Evolutionary conservation across 495 filamentous ascomycete species (phyloP).

Genomic region (Tuber magnatum): DNA sequence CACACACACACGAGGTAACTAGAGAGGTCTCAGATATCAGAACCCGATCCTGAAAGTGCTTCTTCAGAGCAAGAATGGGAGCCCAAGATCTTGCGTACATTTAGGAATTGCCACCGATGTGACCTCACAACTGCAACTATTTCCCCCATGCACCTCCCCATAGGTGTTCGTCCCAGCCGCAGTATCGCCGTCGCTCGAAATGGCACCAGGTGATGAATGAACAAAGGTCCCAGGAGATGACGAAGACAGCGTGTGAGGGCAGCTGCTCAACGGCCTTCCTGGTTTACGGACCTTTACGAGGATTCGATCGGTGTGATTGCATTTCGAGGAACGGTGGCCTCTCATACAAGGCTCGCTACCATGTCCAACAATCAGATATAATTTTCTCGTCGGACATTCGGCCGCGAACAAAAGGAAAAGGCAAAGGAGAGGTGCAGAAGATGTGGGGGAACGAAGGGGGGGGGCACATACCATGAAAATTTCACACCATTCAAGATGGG

Average conservation of each 20-base stretch:
- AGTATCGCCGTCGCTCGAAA: conserved; percentile 13
- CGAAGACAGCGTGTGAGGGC: conserved; percentile 34
- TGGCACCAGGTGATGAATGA: conserved; percentile 19
- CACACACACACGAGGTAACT: conserved; percentile 34
- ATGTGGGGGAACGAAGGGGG: not conserved
- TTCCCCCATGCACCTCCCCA: conserved; percentile 13
- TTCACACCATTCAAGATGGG: conserved; percentile 36
- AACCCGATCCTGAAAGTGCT: not conserved
- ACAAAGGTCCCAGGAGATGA: conserved; percentile 33
- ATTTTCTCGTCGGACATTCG: conserved; percentile 5
- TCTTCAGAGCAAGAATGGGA: not conserved
- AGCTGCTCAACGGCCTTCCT: conserved; percentile 40
- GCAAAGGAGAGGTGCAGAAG: not conserved
- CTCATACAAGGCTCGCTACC: conserved; percentile 39
- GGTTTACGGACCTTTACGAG: conserved; percentile 41
- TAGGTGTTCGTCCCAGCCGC: conserved; percentile 4
- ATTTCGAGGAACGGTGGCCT: conserved; percentile 41
- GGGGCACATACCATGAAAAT: conserved; percentile 35
- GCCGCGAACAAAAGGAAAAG: conserved; percentile 9
- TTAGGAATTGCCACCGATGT: conserved; percentile 37
- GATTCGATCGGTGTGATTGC: conserved; percentile 38
- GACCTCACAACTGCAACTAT: conserved; percentile 31
- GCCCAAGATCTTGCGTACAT: conserved; percentile 14
- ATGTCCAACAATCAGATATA: conserved; percentile 19
- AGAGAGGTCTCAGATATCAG: not conserved